A percentile compares a stretch with the other conserved stretches of the same genome.
phyloP scores from a whole-genome alignment of 345 rosid species.

The Durio zibethinus region DNA sequence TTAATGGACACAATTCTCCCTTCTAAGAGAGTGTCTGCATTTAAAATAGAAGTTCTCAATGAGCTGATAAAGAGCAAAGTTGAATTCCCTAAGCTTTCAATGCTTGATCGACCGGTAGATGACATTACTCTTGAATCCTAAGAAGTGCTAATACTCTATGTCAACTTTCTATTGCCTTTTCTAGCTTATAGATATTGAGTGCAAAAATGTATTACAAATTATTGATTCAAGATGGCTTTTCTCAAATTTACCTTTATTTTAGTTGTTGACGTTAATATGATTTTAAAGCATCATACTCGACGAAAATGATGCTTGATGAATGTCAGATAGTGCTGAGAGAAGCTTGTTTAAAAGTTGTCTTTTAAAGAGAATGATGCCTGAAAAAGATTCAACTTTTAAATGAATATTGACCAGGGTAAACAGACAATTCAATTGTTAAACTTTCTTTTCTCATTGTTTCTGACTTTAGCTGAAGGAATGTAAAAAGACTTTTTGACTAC shows the following conservation, averaged over 20 bases:
- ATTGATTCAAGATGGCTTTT: too few species aligned
- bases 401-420: slow-evolving; percentile 1
- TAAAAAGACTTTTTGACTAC: too few species aligned
- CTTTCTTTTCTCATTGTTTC: neutral
- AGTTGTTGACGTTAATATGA: neutral
- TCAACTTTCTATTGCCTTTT: neutral
- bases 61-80: slow-evolving; percentile 30
- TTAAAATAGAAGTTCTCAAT: slow-evolving; percentile 32
- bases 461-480: neutral
- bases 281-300: slow-evolving; percentile 5
- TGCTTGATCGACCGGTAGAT: slow-evolving; percentile 23
- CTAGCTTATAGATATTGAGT: neutral
- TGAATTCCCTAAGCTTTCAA: slow-evolving; percentile 21
- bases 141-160: slow-evolving; percentile 4
- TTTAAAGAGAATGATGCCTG: slow-evolving; percentile 12
- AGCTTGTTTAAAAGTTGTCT: slow-evolving; percentile 16
- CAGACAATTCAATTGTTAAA: neutral
- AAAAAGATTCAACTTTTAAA: slow-evolving; percentile 3
- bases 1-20: slow-evolving; percentile 34
- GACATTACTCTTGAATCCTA: neutral
- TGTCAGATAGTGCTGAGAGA: slow-evolving; percentile 9
- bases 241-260: slow-evolving; percentile 1
- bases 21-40: slow-evolving; percentile 15
- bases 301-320: slow-evolving; percentile 45
- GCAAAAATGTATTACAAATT: slow-evolving; percentile 15